phyloP scores from a whole-genome alignment of 2,329 filamentous ascomycete genomes.

The Juglanconis juglandina region DNA sequence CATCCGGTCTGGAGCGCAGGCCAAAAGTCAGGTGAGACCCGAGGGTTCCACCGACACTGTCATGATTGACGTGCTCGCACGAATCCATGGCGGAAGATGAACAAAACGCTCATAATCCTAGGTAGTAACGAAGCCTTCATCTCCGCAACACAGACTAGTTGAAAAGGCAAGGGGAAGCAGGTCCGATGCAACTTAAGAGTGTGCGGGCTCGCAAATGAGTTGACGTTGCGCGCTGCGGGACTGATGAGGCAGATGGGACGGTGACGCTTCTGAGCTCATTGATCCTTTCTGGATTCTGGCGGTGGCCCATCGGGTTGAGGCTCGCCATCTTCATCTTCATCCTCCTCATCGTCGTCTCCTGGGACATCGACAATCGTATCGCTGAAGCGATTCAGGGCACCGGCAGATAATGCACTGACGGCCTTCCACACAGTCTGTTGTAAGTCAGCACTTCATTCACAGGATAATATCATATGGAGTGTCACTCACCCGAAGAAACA shows the following conservation, averaged over 20 bases:
- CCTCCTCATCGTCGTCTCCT: constrained; percentile 52
- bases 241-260: not conserved
- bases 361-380: constrained; percentile 82
- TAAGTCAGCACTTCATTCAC: constrained; percentile 19
- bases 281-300: constrained; percentile 26
- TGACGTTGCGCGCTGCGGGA: not conserved
- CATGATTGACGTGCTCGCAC: constrained; percentile 32
- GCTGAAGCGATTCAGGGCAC: constrained; percentile 71
- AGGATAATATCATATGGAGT: constrained; percentile 15
- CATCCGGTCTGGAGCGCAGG: constrained; percentile 25
- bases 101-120: constrained; percentile 52
- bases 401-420: constrained; percentile 69
- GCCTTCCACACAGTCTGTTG: constrained; percentile 73
- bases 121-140: constrained; percentile 49
- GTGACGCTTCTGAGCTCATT: constrained; percentile 10
- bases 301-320: not conserved
- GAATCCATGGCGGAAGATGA: constrained; percentile 26
- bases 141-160: constrained; percentile 96
- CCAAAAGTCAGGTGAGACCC: constrained; percentile 23
- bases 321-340: constrained; percentile 31
- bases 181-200: constrained; percentile 94
- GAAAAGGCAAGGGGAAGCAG: constrained; percentile 75
- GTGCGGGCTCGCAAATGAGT: constrained; percentile 54
- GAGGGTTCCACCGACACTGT: constrained; percentile 20
- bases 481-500: constrained; percentile 68